phyloP scores from a whole-genome alignment of 2,329 filamentous ascomycete genomes.

The Aaosphaeria arxii region DNA sequence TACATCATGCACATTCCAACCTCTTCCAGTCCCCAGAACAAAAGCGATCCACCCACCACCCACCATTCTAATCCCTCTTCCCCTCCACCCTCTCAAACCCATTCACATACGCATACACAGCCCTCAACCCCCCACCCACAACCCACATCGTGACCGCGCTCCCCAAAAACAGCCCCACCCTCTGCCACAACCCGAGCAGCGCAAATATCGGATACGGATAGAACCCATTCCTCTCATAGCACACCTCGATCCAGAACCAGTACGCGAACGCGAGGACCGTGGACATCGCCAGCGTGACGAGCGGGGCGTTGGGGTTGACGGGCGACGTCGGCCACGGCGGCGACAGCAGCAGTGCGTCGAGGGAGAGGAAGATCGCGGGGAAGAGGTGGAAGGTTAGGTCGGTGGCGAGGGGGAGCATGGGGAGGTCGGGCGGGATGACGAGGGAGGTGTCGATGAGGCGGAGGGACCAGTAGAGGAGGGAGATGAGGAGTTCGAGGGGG shows the following conservation, averaged over 20 bases:
- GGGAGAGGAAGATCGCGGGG: constrained; percentile 61
- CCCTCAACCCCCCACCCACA: constrained; percentile 67
- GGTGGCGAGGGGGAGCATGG: constrained; percentile 42
- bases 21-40: no score
- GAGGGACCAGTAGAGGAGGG: constrained; percentile 70
- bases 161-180: constrained; percentile 65
- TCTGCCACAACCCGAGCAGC: constrained; percentile 62
- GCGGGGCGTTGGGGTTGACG: constrained; percentile 47
- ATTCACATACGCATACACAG: constrained; percentile 66
- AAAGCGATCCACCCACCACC: no score
- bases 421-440: constrained; percentile 26
- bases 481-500: constrained; percentile 69
- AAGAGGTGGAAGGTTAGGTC: constrained; percentile 49
- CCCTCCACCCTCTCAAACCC: constrained; percentile 39
- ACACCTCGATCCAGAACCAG: constrained; percentile 76
- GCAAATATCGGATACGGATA: constrained; percentile 88
- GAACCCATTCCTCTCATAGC: constrained; percentile 65
- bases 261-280: constrained; percentile 62
- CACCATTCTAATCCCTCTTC: constrained; percentile 8
- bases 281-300: constrained; percentile 59
- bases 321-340: constrained; percentile 63
- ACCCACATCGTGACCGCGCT: constrained; percentile 70
- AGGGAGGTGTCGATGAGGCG: constrained; percentile 53
- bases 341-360: constrained; percentile 67
- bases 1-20: no score